Base-by-base conservation (phyloP, 371 early-diverging fungal species). In the Mortierella sp. region DNA sequence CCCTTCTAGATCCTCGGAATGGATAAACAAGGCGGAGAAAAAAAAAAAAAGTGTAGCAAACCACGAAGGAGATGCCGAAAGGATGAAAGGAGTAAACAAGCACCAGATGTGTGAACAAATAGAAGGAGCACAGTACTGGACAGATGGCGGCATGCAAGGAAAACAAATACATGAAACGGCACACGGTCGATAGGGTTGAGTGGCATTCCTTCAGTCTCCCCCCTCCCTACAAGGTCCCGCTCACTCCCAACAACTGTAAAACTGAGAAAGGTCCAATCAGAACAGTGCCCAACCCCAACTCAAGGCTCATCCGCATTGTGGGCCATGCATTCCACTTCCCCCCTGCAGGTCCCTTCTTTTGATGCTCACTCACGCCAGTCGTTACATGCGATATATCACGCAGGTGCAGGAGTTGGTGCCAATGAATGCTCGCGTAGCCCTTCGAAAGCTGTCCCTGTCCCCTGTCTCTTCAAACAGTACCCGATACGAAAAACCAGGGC, bases 1-100 rank as follows among this genome's bases (percentile, higher is more conserved):
- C 48, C 48, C 57, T 37, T 57, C 57, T 57, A 57, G 57, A 57
- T 57, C 57, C 47, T 47, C 58, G 58, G 41, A 58, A 58, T 19
- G 46, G 54, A 54, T 27, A 13, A 51, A 53, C n/a, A 43, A 40
- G 29, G 39, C 39, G 31, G 34, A 51, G 34, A 51, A 51, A 27
- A 24, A 27, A 24, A 40, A 45, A 29, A 60, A 49, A 50, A 60
- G 13, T 39, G 37, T 16, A 43, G 44, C 27, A 28, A 17, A 29
- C 44, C 48, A 22, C 6, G 12, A 19, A 19, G 45, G 39, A 39
- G 48, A 24, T 46, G 39, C 21, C 37, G 48, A 57, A 34, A 37
- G 47, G 34, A 48, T 19, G 9, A 48, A 37, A 56, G 5, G 37
- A 34, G 19, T 10, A 47, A 24, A 47, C 48, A 49, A 49, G 17